Conservation (phyloP, 2,329 filamentous ascomycete genomes). For the Beauveria rudraprayagi region DNA sequence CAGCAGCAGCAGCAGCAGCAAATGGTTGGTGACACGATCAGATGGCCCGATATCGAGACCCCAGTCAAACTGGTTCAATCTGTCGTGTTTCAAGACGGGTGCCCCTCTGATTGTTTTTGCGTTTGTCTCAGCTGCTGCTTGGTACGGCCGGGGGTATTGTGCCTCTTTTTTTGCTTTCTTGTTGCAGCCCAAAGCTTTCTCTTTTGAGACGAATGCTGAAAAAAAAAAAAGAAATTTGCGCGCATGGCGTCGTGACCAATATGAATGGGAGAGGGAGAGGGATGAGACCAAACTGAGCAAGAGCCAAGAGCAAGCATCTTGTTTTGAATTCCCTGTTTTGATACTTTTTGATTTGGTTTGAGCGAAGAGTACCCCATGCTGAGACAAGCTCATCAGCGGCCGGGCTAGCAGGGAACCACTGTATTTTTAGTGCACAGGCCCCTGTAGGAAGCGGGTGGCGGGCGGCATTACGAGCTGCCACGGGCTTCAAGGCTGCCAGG, state of each 20-base stretch:
- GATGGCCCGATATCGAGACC: constrained; percentile 1
- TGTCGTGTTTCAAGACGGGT: neutral
- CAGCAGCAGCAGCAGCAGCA: neutral
- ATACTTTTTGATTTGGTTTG: neutral
- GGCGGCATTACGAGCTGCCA: too few species aligned
- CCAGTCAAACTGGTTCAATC: neutral
- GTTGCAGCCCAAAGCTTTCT: neutral
- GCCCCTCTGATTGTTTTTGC: neutral
- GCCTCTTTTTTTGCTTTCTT: too few species aligned
- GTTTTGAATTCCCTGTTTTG: neutral
- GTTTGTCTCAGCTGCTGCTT: neutral
- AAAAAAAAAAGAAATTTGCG: too few species aligned
- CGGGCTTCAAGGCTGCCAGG: too few species aligned
- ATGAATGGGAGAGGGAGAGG: too few species aligned
- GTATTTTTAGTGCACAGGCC: neutral
- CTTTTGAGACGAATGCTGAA: neutral
- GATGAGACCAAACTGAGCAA: too few species aligned
- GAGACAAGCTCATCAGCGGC: neutral
- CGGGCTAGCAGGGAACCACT: neutral
- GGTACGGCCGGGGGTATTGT: neutral
- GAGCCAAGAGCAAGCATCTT: neutral
- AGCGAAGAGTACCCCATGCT: neutral
- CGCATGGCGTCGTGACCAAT: too few species aligned
- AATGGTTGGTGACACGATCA: neutral
- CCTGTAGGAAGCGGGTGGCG: neutral